Base-by-base conservation (phyloP, 1,284 basidiomycete species). In the Polyporus tsugae region DNA sequence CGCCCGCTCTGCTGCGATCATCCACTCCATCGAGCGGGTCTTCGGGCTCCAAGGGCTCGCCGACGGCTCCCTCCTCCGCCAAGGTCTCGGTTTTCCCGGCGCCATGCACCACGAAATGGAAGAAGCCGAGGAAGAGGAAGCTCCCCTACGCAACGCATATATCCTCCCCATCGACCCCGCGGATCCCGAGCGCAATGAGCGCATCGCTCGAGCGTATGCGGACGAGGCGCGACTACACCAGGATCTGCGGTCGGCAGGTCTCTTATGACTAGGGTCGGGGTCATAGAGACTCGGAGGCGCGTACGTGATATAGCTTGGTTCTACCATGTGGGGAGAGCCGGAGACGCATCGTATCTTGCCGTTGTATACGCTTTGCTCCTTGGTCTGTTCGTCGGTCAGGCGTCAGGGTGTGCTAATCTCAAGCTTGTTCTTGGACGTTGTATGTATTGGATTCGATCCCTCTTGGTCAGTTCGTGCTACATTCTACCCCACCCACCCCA, bases 181-280 rank as follows among this genome's bases (percentile, higher is more conserved):
- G 25, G 81, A 87, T 70, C 82, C 86, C 0, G 82, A 84, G 62
- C 81, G 82, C 25, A 82, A 80, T 64, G 80, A 81, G 42, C 78
- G 82, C 59, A 74, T 87, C 38, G 82, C 82, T 61, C 82, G 84
- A 63, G 87, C 85, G n/a, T 74, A 88, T 25, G 83, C 80, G 69
- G 83, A 83, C 66, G 89, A 91, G 71, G 83, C 84, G 67, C 83
- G 87, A 68, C 77, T 93, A 73, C 86, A 88, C 69, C 80, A 82
- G 7, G 88, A 89, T 75, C 79, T 93, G 72, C 84, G 89, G 65
- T 84, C 83, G 46, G 91, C 90, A n/a, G 91, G 91, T 44, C 80
- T 92, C 74, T 82, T 73, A 52, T 77, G 68, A 75, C 46, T 52
- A 52, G 36, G n/a, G 15, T 25, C 13, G 29, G 38, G 41, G 39